These are phyloP conservation scores for Bolboschoenus planiculmis DNA, from an alignment of 176 grass and related monocot genomes.

Conservation along the genomic window DNA sequence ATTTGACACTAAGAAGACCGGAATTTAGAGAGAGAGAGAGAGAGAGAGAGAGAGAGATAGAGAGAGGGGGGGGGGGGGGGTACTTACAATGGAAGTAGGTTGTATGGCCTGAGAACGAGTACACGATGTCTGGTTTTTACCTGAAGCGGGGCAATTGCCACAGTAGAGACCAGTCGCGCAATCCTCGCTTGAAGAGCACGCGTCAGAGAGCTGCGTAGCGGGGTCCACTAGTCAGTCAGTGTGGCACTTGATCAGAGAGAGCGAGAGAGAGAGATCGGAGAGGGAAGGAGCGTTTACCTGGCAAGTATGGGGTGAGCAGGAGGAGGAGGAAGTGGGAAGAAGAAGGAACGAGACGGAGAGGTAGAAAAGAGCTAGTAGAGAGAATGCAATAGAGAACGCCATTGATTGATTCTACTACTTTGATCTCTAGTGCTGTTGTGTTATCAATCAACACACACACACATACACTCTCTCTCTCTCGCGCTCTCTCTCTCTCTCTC, in stretches of 20 bases:
- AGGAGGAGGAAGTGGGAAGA: background rate
- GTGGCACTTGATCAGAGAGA: background rate
- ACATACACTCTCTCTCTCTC: background rate
- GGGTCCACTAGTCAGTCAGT: background rate
- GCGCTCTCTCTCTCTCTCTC: background rate
- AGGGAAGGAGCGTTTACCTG: background rate
- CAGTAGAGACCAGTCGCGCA: conserved; percentile 71
- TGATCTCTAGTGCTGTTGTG: background rate
- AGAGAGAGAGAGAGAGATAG: background rate
- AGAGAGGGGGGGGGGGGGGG: no score
- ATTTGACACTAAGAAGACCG: background rate
- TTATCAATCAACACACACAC: background rate
- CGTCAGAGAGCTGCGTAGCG: background rate
- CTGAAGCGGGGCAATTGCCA: conserved; percentile 67
- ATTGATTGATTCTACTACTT: background rate
- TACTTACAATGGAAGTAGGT: conserved; percentile 63
- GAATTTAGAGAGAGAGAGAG: background rate
- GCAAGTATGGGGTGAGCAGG: background rate
- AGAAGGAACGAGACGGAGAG: background rate
- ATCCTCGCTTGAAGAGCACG: conserved; percentile 62
- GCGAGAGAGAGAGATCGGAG: background rate
- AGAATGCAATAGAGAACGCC: background rate
- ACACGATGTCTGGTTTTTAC: conserved; percentile 46
- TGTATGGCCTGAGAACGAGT: conserved; percentile 67
- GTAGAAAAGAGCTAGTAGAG: background rate